A percentile compares a stretch with the other conserved stretches of the same genome.
Evolutionary conservation across 495 filamentous ascomycete genomes (phyloP).

Genomic region (Tuber indicum): DNA sequence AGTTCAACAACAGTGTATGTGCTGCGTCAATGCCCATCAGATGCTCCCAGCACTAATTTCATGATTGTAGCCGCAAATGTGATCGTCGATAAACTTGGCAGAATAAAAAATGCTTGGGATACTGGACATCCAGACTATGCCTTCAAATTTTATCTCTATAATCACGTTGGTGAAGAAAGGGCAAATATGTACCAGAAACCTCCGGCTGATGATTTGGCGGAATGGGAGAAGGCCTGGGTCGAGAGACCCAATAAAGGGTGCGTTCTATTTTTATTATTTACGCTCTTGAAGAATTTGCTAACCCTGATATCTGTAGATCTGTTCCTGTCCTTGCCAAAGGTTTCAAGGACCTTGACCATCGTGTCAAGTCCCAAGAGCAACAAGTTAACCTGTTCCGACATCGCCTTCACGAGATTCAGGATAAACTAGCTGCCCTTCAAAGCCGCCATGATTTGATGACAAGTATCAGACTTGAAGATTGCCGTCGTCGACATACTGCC

Average conservation of each 20-base stretch:
- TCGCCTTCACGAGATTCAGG: conserved; percentile 88
- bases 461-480: conserved; percentile 70
- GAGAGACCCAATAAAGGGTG: conserved; percentile 71
- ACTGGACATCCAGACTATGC: conserved; percentile 61
- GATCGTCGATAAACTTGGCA: conserved; percentile 74
- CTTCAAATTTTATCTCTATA: conserved; percentile 92
- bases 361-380: conserved; percentile 68
- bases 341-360: conserved; percentile 64
- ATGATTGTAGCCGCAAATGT: conserved; percentile 59
- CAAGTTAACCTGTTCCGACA: conserved; percentile 65
- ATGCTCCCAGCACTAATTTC: neutral
- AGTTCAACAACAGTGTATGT: conserved; percentile 16
- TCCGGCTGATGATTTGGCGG: conserved; percentile 67
- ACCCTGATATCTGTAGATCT: conserved; percentile 20
- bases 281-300: neutral
- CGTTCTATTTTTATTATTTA: conserved; percentile 50
- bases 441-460: conserved; percentile 76
- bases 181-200: conserved; percentile 77
- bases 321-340: conserved; percentile 53
- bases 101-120: conserved; percentile 79
- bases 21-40: conserved; percentile 1
- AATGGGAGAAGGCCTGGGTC: conserved; percentile 88
- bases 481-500: conserved; percentile 69
- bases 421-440: conserved; percentile 67
- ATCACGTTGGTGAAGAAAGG: conserved; percentile 69